phyloP scores from a whole-genome alignment of 768 basidiomycete genomes.

The Trametes cubensis region DNA sequence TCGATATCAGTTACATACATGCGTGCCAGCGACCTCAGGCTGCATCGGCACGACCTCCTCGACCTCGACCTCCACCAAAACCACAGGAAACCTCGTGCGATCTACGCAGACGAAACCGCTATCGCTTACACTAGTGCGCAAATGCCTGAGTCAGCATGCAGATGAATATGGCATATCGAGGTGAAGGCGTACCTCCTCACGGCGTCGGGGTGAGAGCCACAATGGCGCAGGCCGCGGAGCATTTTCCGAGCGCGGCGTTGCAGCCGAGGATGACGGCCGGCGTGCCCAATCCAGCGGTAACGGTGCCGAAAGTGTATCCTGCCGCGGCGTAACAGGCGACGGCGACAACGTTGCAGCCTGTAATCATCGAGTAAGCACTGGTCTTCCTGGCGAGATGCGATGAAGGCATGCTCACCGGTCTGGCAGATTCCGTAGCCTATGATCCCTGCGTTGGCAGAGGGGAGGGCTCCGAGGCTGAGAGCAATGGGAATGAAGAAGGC shows the following conservation, averaged over 20 bases:
- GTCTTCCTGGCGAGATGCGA: neutral
- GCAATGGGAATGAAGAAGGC: slow-evolving; percentile 7
- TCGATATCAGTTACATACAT: no score
- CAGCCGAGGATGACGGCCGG: slow-evolving; percentile 44
- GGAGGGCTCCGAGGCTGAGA: slow-evolving; percentile 7
- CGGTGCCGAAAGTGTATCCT: slow-evolving; percentile 43
- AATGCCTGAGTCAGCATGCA: neutral
- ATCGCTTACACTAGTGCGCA: neutral
- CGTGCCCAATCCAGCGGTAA: slow-evolving; percentile 39
- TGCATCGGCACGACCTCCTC: no score
- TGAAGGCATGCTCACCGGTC: slow-evolving; percentile 36
- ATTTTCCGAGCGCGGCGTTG: slow-evolving; percentile 47
- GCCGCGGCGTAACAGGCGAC: slow-evolving; percentile 17
- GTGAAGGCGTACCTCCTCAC: slow-evolving; percentile 23
- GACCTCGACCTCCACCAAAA: no score
- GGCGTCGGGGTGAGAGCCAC: slow-evolving; percentile 42
- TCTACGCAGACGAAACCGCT: no score
- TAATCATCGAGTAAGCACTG: no score
- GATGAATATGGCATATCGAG: neutral
- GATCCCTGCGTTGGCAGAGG: slow-evolving; percentile 33
- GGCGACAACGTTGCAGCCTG: slow-evolving; percentile 14
- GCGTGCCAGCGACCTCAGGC: no score
- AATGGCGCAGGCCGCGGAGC: slow-evolving; percentile 43
- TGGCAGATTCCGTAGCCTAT: slow-evolving; percentile 46
- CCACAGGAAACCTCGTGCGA: no score